Evolutionary conservation across 306 rosid genomes (phyloP).

Genomic region (Casuarina cunninghamiana): DNA sequence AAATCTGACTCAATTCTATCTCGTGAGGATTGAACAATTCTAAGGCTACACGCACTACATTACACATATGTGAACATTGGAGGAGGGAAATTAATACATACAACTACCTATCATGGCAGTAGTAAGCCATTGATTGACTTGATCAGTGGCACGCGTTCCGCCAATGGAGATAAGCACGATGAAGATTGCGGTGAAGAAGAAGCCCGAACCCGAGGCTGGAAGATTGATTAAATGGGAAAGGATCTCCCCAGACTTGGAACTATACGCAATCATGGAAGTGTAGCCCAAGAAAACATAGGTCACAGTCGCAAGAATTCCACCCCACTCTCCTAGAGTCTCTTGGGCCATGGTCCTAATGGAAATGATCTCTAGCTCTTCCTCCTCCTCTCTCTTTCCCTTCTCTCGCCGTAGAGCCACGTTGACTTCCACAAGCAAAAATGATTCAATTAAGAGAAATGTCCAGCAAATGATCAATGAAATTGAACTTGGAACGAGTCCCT

Average conservation of each 20-base stretch:
- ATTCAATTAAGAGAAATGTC: slow-evolving; percentile 67
- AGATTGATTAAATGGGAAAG: slow-evolving; percentile 54
- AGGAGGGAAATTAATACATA: background rate
- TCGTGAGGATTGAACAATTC: background rate
- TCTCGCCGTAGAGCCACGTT: slow-evolving; percentile 57
- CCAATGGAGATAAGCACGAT: slow-evolving; percentile 57
- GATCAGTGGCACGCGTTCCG: slow-evolving; percentile 57
- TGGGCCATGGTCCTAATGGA: slow-evolving; percentile 78
- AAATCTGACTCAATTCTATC: background rate
- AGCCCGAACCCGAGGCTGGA: slow-evolving; percentile 58
- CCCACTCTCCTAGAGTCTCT: slow-evolving; percentile 70
- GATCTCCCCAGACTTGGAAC: slow-evolving; percentile 70
- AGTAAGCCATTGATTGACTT: slow-evolving; percentile 68
- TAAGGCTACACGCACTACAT: background rate
- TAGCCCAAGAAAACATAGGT: slow-evolving; percentile 64
- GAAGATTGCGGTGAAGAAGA: slow-evolving; percentile 56
- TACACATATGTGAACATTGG: background rate
- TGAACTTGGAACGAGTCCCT: slow-evolving; percentile 80
- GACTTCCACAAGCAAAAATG: slow-evolving; percentile 63
- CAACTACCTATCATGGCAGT: slow-evolving; percentile 62
- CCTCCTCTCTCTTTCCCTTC: slow-evolving; percentile 32
- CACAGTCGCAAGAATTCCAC: slow-evolving; percentile 56
- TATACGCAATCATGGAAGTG: slow-evolving; percentile 61
- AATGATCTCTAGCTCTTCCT: slow-evolving; percentile 52
- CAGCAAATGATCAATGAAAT: slow-evolving; percentile 55